Percentiles rank a stretch among this genome's conserved stretches.
phyloP scores from a whole-genome alignment of 148 eudicot species.

The Drosera capensis region DNA sequence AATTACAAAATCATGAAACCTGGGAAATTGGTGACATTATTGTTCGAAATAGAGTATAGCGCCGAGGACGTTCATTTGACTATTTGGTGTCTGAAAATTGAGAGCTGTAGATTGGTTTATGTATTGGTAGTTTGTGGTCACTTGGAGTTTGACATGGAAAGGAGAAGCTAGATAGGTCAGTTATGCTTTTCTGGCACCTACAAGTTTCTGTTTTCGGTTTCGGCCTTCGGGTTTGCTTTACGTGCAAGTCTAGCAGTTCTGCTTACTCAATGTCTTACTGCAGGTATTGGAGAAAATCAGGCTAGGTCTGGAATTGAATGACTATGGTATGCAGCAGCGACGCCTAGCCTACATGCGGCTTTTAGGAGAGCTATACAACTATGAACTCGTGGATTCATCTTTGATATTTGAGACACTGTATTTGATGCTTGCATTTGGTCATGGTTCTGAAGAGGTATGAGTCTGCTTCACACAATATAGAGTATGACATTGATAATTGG shows the following conservation, averaged over 20 bases:
- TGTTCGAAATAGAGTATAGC: too few relatives aligned
- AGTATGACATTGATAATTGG: too few relatives aligned
- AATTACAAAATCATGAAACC: too few relatives aligned
- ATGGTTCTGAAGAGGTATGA: constrained; percentile 79
- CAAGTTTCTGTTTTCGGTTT: background rate
- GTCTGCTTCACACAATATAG: too few relatives aligned
- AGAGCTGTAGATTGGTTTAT: background rate
- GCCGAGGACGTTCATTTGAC: too few relatives aligned
- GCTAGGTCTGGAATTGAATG: constrained; percentile 78
- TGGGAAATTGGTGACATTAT: too few relatives aligned
- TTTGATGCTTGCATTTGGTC: constrained; percentile 79
- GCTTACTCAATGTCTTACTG: constrained; percentile 5
- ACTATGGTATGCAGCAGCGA: constrained; percentile 84
- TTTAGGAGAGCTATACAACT: constrained; percentile 91
- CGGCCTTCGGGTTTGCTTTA: too few relatives aligned
- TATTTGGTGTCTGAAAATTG: too few relatives aligned
- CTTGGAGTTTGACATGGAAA: background rate
- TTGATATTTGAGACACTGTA: constrained; percentile 89
- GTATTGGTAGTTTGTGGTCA: constrained; percentile 1
- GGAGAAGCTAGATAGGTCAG: background rate
- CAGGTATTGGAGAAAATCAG: constrained; percentile 96
- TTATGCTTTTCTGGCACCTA: background rate
- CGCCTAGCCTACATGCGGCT: constrained; percentile 95
- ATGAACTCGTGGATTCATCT: constrained; percentile 88
- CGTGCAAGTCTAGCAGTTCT: too few relatives aligned